These are phyloP conservation scores for Boletus coffeatus DNA, from an alignment of 1,284 basidiomycete species.

Conservation along the genomic window DNA sequence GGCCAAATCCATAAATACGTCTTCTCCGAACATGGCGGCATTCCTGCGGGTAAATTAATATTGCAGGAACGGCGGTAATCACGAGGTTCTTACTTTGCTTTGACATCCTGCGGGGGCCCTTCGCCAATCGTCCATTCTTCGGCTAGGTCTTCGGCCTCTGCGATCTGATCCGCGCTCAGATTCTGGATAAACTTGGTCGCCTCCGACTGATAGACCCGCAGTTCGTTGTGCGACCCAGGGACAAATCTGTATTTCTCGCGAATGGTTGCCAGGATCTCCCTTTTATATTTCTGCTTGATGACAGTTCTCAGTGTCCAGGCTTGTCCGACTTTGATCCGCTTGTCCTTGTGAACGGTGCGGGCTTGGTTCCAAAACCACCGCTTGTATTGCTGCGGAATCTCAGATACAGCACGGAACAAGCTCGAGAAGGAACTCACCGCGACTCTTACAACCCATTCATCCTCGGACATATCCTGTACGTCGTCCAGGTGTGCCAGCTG, in stretches of 20 bases:
- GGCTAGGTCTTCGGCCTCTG: background rate
- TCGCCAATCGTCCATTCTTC: background rate
- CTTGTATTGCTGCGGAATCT: background rate
- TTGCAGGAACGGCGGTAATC: background rate
- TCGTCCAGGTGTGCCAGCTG: background rate
- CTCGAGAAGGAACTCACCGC: background rate
- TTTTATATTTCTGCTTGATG: background rate
- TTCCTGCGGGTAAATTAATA: background rate
- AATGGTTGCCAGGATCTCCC: background rate
- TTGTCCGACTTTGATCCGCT: background rate
- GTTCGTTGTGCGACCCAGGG: background rate
- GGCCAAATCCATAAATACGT: background rate
- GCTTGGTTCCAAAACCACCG: background rate
- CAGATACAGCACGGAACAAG: too few species aligned
- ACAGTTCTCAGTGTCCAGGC: background rate
- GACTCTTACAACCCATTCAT: background rate
- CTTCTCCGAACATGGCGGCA: background rate
- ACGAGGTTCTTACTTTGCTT: background rate
- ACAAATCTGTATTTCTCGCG: background rate
- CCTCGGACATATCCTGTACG: background rate
- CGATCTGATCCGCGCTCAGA: background rate
- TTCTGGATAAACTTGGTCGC: background rate
- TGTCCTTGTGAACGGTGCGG: background rate
- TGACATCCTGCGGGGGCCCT: background rate
- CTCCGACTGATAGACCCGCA: background rate